Percentiles rank a stretch among this genome's conserved stretches.
Conservation (phyloP, 2,329 filamentous ascomycete species). For the Exophiala mesophila region DNA sequence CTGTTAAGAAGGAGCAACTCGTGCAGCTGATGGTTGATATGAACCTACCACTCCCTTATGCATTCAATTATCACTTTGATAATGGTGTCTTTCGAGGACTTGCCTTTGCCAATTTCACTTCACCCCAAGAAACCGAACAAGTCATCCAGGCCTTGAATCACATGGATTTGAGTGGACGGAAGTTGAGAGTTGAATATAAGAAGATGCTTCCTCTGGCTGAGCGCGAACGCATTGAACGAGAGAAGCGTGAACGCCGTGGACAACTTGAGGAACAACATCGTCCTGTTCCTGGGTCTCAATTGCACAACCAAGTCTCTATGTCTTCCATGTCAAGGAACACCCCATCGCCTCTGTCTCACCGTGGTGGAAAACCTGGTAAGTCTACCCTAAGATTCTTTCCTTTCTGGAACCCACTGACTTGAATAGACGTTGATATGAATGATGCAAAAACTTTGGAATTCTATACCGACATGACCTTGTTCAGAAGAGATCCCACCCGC, state of each 20-base stretch:
- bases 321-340: constrained; percentile 67
- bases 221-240: constrained; percentile 89
- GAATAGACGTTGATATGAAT: constrained; percentile 75
- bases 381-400: too few relatives aligned
- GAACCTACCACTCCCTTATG: constrained; percentile 89
- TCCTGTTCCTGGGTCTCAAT: constrained; percentile 57
- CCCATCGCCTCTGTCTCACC: constrained; percentile 62
- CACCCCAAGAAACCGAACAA: constrained; percentile 82
- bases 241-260: constrained; percentile 92
- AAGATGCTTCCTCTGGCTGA: constrained; percentile 97
- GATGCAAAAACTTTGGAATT: constrained; percentile 81
- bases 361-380: constrained; percentile 41
- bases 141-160: constrained; percentile 95
- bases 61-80: constrained; percentile 98
- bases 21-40: constrained; percentile 91
- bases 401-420: constrained; percentile 19
- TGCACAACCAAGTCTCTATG: constrained; percentile 81
- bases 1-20: constrained; percentile 93
- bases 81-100: constrained; percentile 94
- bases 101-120: constrained; percentile 97
- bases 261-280: constrained; percentile 97
- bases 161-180: constrained; percentile 89
- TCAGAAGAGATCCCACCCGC: constrained; percentile 71
- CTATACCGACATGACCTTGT: constrained; percentile 84
- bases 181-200: constrained; percentile 96